These are phyloP conservation scores for Zea mays DNA, from an alignment of 176 grass and related monocot genomes.

Conservation along the genomic window Zm-B73-REFERENCE-NAM-5.0 NC_050100.1:187373501-187374000, in stretches of 20 bases:
- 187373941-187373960: background rate
- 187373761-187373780: conserved; percentile 78
- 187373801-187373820: conserved; percentile 81
- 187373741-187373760: conserved; percentile 91
- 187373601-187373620: background rate
- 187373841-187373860: conserved; percentile 74
- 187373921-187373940: conserved; percentile 64
- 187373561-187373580: background rate
- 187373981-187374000: conserved; percentile 87
- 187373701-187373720: conserved; percentile 81
- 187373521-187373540: background rate
- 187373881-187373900: conserved; percentile 81
- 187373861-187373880: conserved; percentile 84
- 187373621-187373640: background rate
- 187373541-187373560: background rate
- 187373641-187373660: no score
- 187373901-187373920: conserved; percentile 67
- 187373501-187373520: conserved; percentile 21
- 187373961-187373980: background rate
- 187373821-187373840: conserved; percentile 87
- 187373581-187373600: background rate
- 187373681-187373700: conserved; percentile 83
- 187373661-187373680: conserved; percentile 53
- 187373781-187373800: conserved; percentile 64
- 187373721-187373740: conserved; percentile 75